phyloP scores from a whole-genome alignment of 2,329 filamentous ascomycete species.

The Magnaporthiopsis incrustans region DNA sequence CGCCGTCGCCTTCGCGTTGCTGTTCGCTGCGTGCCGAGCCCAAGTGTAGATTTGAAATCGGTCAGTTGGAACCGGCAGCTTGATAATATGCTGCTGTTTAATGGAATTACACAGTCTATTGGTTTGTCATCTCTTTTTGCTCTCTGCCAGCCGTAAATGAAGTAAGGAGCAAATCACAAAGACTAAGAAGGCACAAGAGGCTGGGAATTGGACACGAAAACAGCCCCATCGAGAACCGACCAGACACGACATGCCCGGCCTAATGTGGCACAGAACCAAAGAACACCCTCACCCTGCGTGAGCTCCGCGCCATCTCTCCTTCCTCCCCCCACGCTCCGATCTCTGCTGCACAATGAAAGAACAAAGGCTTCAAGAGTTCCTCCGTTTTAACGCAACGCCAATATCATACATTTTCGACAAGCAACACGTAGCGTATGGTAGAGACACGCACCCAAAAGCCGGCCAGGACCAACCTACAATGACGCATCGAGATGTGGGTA shows the following conservation, averaged over 20 bases:
- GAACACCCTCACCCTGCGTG: not conserved
- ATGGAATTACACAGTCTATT: not conserved
- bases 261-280: not conserved
- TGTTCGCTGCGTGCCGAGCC: too few species aligned
- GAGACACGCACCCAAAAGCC: not conserved
- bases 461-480: not conserved
- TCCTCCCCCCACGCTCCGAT: not conserved
- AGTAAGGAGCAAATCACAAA: not conserved
- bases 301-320: not conserved
- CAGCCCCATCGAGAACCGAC: not conserved
- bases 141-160: not conserved
- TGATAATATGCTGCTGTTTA: not conserved
- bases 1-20: too few species aligned
- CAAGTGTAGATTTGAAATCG: not conserved
- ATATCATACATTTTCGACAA: not conserved
- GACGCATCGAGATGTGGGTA: not conserved
- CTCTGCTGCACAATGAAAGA: slow-evolving; percentile 1
- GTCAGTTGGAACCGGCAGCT: not conserved
- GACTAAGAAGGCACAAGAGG: not conserved
- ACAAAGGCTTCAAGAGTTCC: not conserved
- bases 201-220: not conserved
- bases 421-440: not conserved
- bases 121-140: not conserved
- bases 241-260: not conserved
- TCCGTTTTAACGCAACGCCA: slow-evolving; percentile 1